Conservation (phyloP, 441 rosid genomes). For the Isatis lusitanica region DNA sequence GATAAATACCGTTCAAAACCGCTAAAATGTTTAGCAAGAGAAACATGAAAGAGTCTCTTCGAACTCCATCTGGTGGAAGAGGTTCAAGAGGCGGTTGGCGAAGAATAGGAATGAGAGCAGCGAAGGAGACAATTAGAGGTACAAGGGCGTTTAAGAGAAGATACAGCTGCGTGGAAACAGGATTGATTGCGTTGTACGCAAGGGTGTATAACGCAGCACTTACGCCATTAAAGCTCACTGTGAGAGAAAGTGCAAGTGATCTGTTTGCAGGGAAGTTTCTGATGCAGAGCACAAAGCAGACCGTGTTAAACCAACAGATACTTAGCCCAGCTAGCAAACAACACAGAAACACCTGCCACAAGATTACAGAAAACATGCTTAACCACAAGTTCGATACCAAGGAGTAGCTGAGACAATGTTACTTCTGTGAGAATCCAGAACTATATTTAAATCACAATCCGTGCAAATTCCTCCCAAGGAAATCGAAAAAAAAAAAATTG, state of each 20-base stretch:
- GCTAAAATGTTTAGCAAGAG: conserved; percentile 71
- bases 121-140: conserved; percentile 64
- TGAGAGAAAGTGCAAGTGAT: conserved; percentile 87
- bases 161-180: conserved; percentile 59
- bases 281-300: conserved; percentile 89
- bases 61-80: conserved; percentile 67
- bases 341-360: conserved; percentile 74
- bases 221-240: conserved; percentile 93
- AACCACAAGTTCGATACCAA: background rate
- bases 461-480: background rate
- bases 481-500: background rate
- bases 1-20: conserved; percentile 72
- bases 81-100: conserved; percentile 84
- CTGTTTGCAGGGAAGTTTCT: conserved; percentile 73
- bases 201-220: conserved; percentile 89
- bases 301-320: conserved; percentile 99
- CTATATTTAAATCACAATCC: too few species aligned
- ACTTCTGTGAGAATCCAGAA: background rate
- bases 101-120: conserved; percentile 74
- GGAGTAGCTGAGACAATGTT: background rate
- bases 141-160: conserved; percentile 75
- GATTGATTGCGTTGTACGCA: conserved; percentile 63
- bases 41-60: conserved; percentile 75
- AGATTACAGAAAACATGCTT: conserved; percentile 2
- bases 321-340: conserved; percentile 91